Conservation (phyloP, 371 early-diverging fungal genomes). For the Circinella minor region DNA sequence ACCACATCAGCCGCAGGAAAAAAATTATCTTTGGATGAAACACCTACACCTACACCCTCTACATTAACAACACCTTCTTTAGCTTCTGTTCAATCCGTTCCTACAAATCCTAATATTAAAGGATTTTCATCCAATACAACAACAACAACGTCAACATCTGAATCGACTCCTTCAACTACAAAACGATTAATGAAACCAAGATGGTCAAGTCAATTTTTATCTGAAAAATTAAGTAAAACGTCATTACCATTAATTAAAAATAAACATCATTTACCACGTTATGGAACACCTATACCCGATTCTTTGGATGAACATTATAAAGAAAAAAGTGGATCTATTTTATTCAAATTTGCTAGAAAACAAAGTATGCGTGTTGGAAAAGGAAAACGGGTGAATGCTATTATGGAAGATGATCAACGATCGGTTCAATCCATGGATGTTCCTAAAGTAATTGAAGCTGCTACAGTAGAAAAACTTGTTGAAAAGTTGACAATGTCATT, state of each 20-base stretch:
- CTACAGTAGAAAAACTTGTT: conserved; percentile 66
- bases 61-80: conserved; percentile 5
- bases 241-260: not conserved
- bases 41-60: not conserved
- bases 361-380: not conserved
- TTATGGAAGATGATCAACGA: not conserved
- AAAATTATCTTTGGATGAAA: not conserved
- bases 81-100: conserved; percentile 1
- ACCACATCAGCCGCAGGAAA: conserved; percentile 25
- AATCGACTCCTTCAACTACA: conserved; percentile 18
- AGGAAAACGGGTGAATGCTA: conserved; percentile 9
- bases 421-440: conserved; percentile 16
- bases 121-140: conserved; percentile 7
- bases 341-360: conserved; percentile 11
- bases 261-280: not conserved
- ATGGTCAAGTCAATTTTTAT: conserved; percentile 18
- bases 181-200: conserved; percentile 1
- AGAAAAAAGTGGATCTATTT: conserved; percentile 4
- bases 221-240: conserved; percentile 15
- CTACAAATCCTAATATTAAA: not conserved
- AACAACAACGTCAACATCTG: conserved; percentile 18
- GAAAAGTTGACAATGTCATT: conserved; percentile 65
- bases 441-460: conserved; percentile 61
- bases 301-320: not conserved
- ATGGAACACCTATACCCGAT: not conserved